Base-by-base conservation (phyloP, 2,329 filamentous ascomycete species). In the Diatrype stigma region DNA sequence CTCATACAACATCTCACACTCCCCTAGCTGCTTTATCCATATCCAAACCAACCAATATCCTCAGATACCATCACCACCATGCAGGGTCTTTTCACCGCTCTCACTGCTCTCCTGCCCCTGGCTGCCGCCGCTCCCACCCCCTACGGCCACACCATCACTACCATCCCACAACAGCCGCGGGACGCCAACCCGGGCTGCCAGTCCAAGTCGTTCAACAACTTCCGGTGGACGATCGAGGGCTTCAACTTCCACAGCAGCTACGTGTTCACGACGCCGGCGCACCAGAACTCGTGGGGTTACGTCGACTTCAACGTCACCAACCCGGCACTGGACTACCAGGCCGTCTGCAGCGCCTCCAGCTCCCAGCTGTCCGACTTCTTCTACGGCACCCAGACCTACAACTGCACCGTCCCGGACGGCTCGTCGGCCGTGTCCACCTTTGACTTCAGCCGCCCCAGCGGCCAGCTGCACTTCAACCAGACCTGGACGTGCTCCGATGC, bases 231-330 rank as follows among this genome's bases (percentile, higher is more conserved):
- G 1, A 57, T 79, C 42, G 56, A 66, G 44, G 60, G 67, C 61
- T 77, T 81, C 52, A 70, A 73, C 62, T 80, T 69, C 68, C 71
- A 76, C 62, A 71, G 72, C n/a, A 70, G 67, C 11, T 77, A 74
- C 62, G 63, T 67, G 60, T 80, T 78, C 68, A 69, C 68, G 16
- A 80, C 75, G 2, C 77, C 78, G 0, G 67, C 77, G 3, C 78
- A 81, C 65, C 75, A 79, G 55, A 75, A 73, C 61, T 71, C 71
- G 2, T 70, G 64, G 63, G 78, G 77, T 46, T 68, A 70, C 52
- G 71, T 75, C 54, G 68, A 67, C 61, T 81, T 81, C 67, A 75
- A 72, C 54, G 66, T 80, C n/a, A 59, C 63, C 49, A 80, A 79
- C 70, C 67, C 71, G 14, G 74, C 68, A 30, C 57, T 77, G 35